Conservation (phyloP, 805 yeast genomes). For the Yueomyces sinensis region DNA sequence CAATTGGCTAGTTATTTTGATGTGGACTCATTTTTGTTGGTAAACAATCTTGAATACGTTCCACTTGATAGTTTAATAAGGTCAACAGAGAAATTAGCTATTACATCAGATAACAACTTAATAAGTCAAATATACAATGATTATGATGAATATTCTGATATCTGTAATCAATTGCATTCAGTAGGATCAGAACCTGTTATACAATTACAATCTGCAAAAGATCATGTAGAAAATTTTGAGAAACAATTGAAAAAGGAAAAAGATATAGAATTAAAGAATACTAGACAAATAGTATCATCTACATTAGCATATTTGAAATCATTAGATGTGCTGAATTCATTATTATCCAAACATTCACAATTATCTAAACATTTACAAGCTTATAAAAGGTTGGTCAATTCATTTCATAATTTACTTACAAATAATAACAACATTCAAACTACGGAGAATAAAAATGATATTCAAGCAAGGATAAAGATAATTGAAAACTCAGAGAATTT, state of each 20-base stretch:
- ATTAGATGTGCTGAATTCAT: conserved; percentile 12
- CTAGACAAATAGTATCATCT: conserved; percentile 14
- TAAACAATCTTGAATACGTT: conserved; percentile 21
- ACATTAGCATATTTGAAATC: conserved; percentile 16
- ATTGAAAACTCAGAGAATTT: too few relatives aligned
- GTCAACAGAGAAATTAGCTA: conserved; percentile 14
- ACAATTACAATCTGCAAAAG: conserved; percentile 13
- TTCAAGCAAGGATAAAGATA: too few relatives aligned
- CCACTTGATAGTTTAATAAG: conserved; percentile 19
- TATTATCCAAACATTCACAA: conserved; percentile 8
- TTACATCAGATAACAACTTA: conserved; percentile 13
- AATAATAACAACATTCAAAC: background rate
- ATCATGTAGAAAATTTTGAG: conserved; percentile 13
- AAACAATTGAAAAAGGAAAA: conserved; percentile 10
- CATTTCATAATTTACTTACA: background rate
- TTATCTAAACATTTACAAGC: conserved; percentile 4
- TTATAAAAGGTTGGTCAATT: background rate
- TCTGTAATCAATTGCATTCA: conserved; percentile 13
- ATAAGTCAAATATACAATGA: conserved; percentile 15
- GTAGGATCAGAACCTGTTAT: conserved; percentile 11
- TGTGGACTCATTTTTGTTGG: conserved; percentile 18
- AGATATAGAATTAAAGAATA: conserved; percentile 10
- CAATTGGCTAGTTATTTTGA: conserved; percentile 6
- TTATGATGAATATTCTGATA: conserved; percentile 15
- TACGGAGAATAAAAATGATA: background rate